phyloP scores from a whole-genome alignment of 768 basidiomycete species.

The Panellus pusillus region DNA sequence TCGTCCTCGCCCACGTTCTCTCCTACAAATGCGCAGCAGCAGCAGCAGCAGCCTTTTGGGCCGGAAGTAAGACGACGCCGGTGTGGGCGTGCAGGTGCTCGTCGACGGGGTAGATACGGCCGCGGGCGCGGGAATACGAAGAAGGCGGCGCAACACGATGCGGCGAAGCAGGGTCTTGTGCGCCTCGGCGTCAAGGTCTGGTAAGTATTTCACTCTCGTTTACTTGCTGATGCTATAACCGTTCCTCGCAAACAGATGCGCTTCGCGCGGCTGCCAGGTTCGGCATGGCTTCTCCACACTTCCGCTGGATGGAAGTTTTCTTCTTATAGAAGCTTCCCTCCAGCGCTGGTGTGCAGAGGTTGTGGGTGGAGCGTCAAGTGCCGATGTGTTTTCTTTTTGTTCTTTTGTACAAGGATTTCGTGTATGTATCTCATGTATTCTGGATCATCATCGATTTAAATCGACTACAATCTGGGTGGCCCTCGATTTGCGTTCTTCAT shows the following conservation, averaged over 20 bases:
- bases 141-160: slow-evolving; percentile 78
- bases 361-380: slow-evolving; percentile 38
- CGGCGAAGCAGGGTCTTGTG: slow-evolving; percentile 71
- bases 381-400: neutral
- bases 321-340: slow-evolving; percentile 20
- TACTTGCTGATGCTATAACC: neutral
- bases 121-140: slow-evolving; percentile 71
- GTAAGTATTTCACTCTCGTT: slow-evolving; percentile 31
- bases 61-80: slow-evolving; percentile 59
- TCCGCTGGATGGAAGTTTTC: slow-evolving; percentile 43
- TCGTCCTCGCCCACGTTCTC: slow-evolving; percentile 2
- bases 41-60: neutral
- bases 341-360: slow-evolving; percentile 66
- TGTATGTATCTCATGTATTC: neutral
- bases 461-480: too few relatives aligned
- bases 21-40: neutral
- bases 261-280: slow-evolving; percentile 21
- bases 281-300: slow-evolving; percentile 59
- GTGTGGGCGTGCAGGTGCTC: slow-evolving; percentile 70
- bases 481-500: too few relatives aligned
- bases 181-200: slow-evolving; percentile 57
- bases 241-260: too few relatives aligned
- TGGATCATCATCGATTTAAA: too few relatives aligned
- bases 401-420: neutral
- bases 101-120: slow-evolving; percentile 64